Evolutionary conservation across 2,329 filamentous ascomycete genomes (phyloP), one percentile per base, ranked within the genome.

Genomic region (Boeremia exigua): DNA sequence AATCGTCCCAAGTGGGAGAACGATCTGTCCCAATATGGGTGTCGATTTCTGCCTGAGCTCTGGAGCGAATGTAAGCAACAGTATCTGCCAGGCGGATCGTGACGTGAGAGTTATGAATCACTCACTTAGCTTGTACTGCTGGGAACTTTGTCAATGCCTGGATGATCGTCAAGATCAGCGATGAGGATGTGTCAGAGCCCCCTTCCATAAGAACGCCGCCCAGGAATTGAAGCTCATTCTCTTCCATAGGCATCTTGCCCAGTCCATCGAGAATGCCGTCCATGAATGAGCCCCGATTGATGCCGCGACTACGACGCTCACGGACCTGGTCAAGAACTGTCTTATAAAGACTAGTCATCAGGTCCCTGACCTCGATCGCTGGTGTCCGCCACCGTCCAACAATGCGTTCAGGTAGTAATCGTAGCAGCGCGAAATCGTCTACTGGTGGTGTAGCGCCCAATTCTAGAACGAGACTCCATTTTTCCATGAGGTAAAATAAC

Each of bases 401-500:
- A 19, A 66, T 17, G 14, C 14, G 25, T 32, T 64, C 70, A 0
- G 81, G 81, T 5, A 82, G 59, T 6, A 60, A 71, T 36, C 79
- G 74, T n/a, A 63, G 42, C 4, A 55, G 40, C 15, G 45, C 25
- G 5, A 52, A 54, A 25, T 76, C 67, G 38, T 83, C 80, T 2
- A 82, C 76, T 0, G 80, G 80, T 0, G 80, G 80, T 1, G 78
- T 82, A 12, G 75, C 77, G 3, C 80, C 80, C 0, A 74, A 69
- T 57, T 81, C 80, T 61, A 80, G 69, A 1, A 80, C 68, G 29
- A 71, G 60, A 8, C 75, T 75, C 73, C 73, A 79, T 12, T 72
- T 61, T 42, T 79, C 73, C 75, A 79, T 76, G 9, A 79, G 48
- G 6, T 71, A 55, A 57, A 79, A 79, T 17, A 80, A 67, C 14